phyloP scores from a whole-genome alignment of 306 rosid species.

The Hylodesmum podocarpum region DNA sequence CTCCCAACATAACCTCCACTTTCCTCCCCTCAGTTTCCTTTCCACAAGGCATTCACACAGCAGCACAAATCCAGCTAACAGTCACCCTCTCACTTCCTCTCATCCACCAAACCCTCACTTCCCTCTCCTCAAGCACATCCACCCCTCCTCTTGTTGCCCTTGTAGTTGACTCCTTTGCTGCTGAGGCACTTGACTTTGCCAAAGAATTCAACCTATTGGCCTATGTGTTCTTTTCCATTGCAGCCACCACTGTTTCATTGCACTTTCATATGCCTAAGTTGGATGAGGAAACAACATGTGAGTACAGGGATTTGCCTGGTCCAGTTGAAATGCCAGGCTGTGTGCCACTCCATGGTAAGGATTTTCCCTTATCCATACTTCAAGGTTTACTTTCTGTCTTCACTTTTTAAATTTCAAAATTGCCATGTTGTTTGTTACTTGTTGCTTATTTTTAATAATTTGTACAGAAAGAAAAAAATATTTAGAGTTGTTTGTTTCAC shows the following conservation, averaged over 20 bases:
- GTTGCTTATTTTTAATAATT: too few relatives aligned
- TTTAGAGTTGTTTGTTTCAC: too few relatives aligned
- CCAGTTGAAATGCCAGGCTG: not conserved
- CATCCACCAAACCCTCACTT: not conserved
- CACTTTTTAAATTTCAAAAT: too few relatives aligned
- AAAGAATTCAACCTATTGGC: slow-evolving; percentile 10
- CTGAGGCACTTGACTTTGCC: slow-evolving; percentile 2
- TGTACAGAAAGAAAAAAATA: too few relatives aligned
- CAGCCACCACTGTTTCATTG: not conserved
- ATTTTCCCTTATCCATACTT: too few relatives aligned
- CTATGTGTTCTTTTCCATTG: not conserved
- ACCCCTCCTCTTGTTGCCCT: not conserved
- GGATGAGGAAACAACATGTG: not conserved
- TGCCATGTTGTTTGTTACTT: too few relatives aligned
- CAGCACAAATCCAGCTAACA: not conserved
- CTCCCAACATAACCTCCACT: not conserved
- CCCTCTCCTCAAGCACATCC: not conserved
- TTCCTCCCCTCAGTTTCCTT: not conserved
- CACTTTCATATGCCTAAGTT: not conserved
- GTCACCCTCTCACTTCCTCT: not conserved
- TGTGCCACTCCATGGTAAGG: not conserved
- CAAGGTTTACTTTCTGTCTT: too few relatives aligned
- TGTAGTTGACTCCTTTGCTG: not conserved
- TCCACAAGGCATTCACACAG: not conserved
- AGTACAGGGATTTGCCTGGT: not conserved